A percentile compares a stretch with the other conserved stretches of the same genome.
Conservation (phyloP, 192 early-diverging fungal species). For the Coemansia sp. region DNA sequence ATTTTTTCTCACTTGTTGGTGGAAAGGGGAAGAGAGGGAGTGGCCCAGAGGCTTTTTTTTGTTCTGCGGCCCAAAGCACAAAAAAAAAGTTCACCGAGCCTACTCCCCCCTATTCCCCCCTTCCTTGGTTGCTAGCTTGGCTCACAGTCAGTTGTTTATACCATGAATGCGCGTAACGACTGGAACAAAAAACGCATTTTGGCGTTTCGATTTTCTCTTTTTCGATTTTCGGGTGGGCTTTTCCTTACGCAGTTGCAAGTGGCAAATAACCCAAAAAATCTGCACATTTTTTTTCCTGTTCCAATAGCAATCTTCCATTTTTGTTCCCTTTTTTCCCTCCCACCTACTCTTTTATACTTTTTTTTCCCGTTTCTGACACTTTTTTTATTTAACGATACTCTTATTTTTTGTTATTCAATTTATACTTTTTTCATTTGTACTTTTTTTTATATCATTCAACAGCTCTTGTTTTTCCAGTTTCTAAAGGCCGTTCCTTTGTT, state of each 20-base stretch:
- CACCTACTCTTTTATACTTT: slow-evolving; percentile 8
- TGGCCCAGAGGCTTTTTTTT: not conserved
- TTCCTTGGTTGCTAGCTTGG: not conserved
- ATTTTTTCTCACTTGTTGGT: not conserved
- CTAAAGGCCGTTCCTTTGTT: too few species aligned
- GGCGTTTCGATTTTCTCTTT: not conserved
- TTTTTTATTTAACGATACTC: slow-evolving; percentile 9
- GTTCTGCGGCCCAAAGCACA: too few species aligned
- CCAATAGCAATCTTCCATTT: slow-evolving; percentile 5
- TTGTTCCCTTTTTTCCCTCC: slow-evolving; percentile 9
- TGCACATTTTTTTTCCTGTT: not conserved
- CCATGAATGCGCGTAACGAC: not conserved
- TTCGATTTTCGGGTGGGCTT: not conserved
- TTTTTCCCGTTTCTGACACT: not conserved
- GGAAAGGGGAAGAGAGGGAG: not conserved
- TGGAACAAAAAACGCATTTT: not conserved
- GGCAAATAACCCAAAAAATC: slow-evolving; percentile 2
- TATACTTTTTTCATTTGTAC: slow-evolving; percentile 6
- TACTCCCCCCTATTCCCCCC: not conserved
- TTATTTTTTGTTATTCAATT: slow-evolving; percentile 3
- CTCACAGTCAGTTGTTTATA: not conserved
- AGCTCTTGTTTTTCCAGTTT: not conserved
- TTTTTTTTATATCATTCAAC: slow-evolving; percentile 2
- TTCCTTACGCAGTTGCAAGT: not conserved
- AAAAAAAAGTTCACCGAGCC: too few species aligned